Conservation (phyloP, 140 eudicot genomes). For the Anethum foeniculum region DNA sequence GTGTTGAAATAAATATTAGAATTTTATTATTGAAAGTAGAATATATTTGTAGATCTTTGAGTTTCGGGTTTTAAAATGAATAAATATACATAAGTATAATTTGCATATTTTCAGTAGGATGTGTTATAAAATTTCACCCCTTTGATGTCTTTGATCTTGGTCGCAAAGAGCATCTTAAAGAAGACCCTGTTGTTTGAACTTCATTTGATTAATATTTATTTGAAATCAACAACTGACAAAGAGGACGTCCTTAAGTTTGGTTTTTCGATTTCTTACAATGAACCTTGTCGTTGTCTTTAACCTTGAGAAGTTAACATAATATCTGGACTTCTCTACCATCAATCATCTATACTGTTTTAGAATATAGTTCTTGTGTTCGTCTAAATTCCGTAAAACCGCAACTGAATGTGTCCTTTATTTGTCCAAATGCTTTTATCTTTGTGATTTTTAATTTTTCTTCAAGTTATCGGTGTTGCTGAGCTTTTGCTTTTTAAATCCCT, state of each 20-base stretch:
- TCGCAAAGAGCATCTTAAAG: neutral
- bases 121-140: neutral
- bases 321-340: neutral
- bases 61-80: too few relatives aligned
- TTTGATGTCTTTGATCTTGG: neutral
- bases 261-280: neutral
- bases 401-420: neutral
- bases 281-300: neutral
- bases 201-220: neutral
- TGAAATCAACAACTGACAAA: neutral
- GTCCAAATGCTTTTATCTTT: neutral
- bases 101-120: neutral
- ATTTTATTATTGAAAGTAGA: neutral
- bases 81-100: neutral
- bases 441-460: neutral
- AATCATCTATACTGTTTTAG: neutral
- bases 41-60: neutral
- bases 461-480: neutral
- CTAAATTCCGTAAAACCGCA: neutral
- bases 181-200: neutral
- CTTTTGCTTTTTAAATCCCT: constrained; percentile 13
- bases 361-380: neutral
- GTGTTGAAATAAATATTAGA: neutral
- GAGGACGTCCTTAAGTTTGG: neutral
- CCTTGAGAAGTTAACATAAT: neutral